Percentiles rank a stretch among this genome's conserved stretches.
phyloP scores from a whole-genome alignment of 768 basidiomycete genomes.

The Auriscalpium microsporum region DNA sequence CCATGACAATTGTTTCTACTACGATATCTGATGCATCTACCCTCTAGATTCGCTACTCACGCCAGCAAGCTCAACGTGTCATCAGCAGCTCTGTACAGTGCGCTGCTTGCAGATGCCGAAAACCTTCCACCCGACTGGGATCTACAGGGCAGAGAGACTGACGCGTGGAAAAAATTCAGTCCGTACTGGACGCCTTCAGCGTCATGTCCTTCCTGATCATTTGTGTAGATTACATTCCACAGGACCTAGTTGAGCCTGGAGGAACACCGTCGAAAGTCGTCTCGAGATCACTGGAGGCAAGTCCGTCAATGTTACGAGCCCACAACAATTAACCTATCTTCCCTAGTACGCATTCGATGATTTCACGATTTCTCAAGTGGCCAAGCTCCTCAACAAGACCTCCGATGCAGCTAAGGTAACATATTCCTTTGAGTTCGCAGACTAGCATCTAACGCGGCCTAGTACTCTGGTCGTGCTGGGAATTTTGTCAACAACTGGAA shows the following conservation, averaged over 20 bases:
- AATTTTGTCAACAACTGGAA: conserved; percentile 60
- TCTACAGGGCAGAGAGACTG: conserved; percentile 49
- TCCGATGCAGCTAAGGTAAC: conserved; percentile 44
- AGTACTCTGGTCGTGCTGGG: conserved; percentile 47
- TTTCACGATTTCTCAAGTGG: conserved; percentile 57
- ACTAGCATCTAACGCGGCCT: background rate
- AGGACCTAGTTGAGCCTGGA: conserved; percentile 27
- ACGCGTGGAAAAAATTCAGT: conserved; percentile 49
- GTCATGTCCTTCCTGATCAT: conserved; percentile 15
- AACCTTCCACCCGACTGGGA: conserved; percentile 52
- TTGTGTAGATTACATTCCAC: conserved; percentile 24
- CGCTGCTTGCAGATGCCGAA: conserved; percentile 53
- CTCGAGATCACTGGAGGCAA: conserved; percentile 52
- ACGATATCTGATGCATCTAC: background rate
- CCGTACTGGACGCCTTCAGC: conserved; percentile 1
- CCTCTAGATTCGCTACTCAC: conserved; percentile 40
- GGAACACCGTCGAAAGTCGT: conserved; percentile 57
- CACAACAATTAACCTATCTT: background rate
- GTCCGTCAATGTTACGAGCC: too few relatives aligned
- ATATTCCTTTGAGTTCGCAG: background rate
- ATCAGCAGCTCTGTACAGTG: conserved; percentile 41
- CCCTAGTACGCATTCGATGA: conserved; percentile 53
- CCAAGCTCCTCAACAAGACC: conserved; percentile 41
- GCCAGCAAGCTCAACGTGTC: conserved; percentile 41
- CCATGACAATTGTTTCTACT: background rate